phyloP scores from a whole-genome alignment of 306 rosid species.

The Prunus campanulata region DNA sequence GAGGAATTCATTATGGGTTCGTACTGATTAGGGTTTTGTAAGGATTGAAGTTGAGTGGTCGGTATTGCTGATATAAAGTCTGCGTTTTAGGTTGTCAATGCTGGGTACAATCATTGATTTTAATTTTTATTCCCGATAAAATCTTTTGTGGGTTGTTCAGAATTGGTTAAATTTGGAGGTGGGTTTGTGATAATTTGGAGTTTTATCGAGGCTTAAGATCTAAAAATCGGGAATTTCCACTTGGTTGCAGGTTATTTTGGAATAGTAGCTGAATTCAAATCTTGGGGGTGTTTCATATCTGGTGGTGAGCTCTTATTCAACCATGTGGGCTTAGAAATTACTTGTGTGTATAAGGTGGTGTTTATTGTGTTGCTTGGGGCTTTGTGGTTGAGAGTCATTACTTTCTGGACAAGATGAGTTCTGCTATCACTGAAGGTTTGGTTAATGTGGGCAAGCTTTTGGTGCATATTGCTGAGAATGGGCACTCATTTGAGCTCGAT shows the following conservation, averaged over 20 bases:
- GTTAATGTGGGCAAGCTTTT: constrained; percentile 59
- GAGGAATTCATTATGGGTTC: constrained; percentile 14
- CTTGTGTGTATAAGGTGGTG: constrained; percentile 8
- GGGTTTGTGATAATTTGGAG: constrained; percentile 19
- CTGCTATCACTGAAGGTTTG: constrained; percentile 42
- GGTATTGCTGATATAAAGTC: constrained; percentile 15
- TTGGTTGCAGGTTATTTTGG: constrained; percentile 3
- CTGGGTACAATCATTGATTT: constrained; percentile 10
- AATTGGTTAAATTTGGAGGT: constrained; percentile 22
- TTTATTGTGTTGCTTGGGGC: constrained; percentile 22
- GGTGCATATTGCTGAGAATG: constrained; percentile 92
- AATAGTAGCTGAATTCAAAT: constrained; percentile 18
- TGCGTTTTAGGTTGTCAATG: constrained; percentile 20
- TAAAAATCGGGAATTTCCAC: not conserved
- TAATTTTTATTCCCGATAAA: not conserved
- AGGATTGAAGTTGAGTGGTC: constrained; percentile 34
- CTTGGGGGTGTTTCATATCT: constrained; percentile 28
- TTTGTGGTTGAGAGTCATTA: constrained; percentile 29
- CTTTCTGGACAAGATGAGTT: constrained; percentile 63
- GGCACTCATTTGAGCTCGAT: constrained; percentile 66
- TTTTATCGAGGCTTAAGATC: constrained; percentile 26
- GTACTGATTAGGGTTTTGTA: constrained; percentile 36
- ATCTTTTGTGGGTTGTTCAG: constrained; percentile 8
- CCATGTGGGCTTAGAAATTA: constrained; percentile 7
- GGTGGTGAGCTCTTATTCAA: constrained; percentile 20